A percentile compares a stretch with the other conserved stretches of the same genome.
These are phyloP conservation scores for Sclerotinia glacialis DNA, from an alignment of 2,329 filamentous ascomycete species.

Conservation along the genomic window DNA sequence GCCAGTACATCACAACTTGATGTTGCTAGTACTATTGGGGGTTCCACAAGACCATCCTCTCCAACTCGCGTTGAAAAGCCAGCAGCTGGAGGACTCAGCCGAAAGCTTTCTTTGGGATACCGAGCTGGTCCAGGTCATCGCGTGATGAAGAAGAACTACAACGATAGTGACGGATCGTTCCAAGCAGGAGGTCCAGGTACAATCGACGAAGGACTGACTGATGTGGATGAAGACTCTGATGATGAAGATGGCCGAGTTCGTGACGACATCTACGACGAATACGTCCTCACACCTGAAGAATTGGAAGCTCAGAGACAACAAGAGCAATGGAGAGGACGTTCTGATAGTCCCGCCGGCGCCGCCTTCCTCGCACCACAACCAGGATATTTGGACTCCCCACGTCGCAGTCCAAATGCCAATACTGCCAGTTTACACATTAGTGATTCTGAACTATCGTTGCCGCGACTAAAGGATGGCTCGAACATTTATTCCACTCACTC, in stretches of 20 bases:
- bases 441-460: conserved; percentile 20
- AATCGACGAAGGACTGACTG: conserved; percentile 18
- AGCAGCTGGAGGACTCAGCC: conserved; percentile 15
- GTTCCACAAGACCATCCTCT: conserved; percentile 9
- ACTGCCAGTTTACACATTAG: conserved; percentile 18
- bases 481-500: conserved; percentile 17
- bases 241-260: conserved; percentile 14
- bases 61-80: conserved; percentile 14
- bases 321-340: conserved; percentile 13
- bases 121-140: conserved; percentile 22
- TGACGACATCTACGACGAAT: conserved; percentile 23
- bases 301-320: conserved; percentile 15
- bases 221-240: conserved; percentile 20
- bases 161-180: background rate
- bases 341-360: conserved; percentile 10
- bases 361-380: conserved; percentile 16
- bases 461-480: conserved; percentile 15
- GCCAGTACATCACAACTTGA: conserved; percentile 22
- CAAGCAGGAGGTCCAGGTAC: background rate
- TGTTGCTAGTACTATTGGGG: conserved; percentile 18
- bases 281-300: conserved; percentile 21
- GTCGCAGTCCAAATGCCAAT: conserved; percentile 3
- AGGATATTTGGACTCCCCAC: conserved; percentile 17
- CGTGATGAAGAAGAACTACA: conserved; percentile 1
- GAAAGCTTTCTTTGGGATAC: conserved; percentile 22